phyloP scores from a whole-genome alignment of 2,329 filamentous ascomycete species.

The Metarhizium rileyi region DNA sequence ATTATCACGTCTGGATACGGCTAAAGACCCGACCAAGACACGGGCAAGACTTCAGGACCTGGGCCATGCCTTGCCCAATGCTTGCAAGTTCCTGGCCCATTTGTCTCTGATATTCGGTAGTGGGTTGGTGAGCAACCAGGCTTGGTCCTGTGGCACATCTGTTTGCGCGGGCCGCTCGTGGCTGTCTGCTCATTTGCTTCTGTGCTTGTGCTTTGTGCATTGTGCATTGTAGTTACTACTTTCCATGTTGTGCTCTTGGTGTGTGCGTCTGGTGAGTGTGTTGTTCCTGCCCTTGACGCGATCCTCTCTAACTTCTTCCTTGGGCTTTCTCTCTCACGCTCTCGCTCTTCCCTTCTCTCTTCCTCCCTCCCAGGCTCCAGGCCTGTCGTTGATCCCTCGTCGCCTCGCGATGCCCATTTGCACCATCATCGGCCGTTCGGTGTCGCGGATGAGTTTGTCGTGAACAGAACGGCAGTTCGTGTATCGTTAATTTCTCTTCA shows the following conservation, averaged over 20 bases:
- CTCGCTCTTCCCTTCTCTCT: constrained; percentile 4
- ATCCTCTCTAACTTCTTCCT: background rate
- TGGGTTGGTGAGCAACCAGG: no score
- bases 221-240: no score
- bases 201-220: no score
- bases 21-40: background rate
- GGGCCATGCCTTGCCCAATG: background rate
- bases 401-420: constrained; percentile 13
- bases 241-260: no score
- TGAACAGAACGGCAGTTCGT: background rate
- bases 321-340: background rate
- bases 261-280: background rate
- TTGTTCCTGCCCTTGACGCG: background rate
- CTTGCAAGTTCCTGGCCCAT: background rate
- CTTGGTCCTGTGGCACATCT: background rate
- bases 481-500: constrained; percentile 2
- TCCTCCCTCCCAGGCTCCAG: background rate
- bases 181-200: no score
- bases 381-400: background rate
- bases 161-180: no score
- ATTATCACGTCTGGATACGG: background rate
- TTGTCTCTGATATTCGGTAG: background rate
- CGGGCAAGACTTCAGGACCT: no score
- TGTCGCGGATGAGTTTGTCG: constrained; percentile 8
- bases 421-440: constrained; percentile 6